Evolutionary conservation across 129 eudicot species (phyloP).

Genomic region (Escallonia herrerae): DNA sequence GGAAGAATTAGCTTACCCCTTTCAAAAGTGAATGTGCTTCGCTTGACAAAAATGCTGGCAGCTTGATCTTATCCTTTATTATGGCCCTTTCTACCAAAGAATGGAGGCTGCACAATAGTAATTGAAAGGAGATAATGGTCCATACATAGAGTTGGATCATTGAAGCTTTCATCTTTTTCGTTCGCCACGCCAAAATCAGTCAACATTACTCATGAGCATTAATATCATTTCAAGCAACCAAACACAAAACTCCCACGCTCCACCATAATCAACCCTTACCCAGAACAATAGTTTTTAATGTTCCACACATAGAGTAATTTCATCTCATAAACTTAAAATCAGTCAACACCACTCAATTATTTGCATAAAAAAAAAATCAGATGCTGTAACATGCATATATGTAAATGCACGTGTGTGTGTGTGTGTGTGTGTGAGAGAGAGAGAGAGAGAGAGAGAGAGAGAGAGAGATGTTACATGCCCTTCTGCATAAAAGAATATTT

Average conservation of each 20-base stretch:
- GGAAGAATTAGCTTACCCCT: slow-evolving; percentile 49
- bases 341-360: too few relatives aligned
- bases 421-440: too few relatives aligned
- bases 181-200: too few relatives aligned
- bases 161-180: too few relatives aligned
- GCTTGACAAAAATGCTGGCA: slow-evolving; percentile 71
- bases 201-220: too few relatives aligned
- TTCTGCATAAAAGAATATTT: too few relatives aligned
- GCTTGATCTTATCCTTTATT: slow-evolving; percentile 68
- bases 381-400: neutral
- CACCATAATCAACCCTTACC: slow-evolving; percentile 90
- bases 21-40: slow-evolving; percentile 78
- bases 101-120: slow-evolving; percentile 62
- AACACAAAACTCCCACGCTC: slow-evolving; percentile 92
- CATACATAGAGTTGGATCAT: neutral
- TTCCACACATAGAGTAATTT: slow-evolving; percentile 63
- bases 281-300: slow-evolving; percentile 61
- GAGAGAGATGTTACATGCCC: too few relatives aligned
- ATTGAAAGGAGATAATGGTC: neutral
- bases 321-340: too few relatives aligned
- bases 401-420: too few relatives aligned
- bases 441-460: too few relatives aligned
- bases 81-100: slow-evolving; percentile 68
- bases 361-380: too few relatives aligned
- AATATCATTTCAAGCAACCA: too few relatives aligned